phyloP scores from a whole-genome alignment of 2,329 filamentous ascomycete genomes.

The Aspergillus oerlinghausenensis region DNA sequence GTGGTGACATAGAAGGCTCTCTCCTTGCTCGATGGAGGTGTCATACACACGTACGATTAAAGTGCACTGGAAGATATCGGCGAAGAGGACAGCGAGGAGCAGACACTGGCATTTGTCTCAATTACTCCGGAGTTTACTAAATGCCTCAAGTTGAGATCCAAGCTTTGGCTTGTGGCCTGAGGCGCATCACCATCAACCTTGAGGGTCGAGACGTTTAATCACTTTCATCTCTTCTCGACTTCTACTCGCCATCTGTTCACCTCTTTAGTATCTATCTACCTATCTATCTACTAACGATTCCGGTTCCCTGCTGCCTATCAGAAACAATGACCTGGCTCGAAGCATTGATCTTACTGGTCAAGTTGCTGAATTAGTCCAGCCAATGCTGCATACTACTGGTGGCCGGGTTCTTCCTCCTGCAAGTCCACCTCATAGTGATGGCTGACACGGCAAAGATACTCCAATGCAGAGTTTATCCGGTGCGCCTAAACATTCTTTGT shows the following conservation, averaged over 20 bases:
- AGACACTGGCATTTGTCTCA: slow-evolving; percentile 1
- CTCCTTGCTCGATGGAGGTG: slow-evolving; percentile 13
- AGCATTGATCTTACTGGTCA: background rate
- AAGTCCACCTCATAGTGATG: too few species aligned
- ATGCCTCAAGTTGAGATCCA: too few species aligned
- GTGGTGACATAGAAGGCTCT: slow-evolving; percentile 25
- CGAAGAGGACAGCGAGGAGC: slow-evolving; percentile 20
- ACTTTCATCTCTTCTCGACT: background rate
- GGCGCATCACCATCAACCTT: background rate
- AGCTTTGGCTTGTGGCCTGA: too few species aligned
- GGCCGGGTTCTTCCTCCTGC: too few species aligned
- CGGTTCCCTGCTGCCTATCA: background rate
- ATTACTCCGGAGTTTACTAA: too few species aligned
- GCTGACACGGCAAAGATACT: too few species aligned
- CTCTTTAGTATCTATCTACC: too few species aligned
- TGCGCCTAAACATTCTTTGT: too few species aligned
- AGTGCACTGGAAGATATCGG: slow-evolving; percentile 29
- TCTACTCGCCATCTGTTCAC: background rate
- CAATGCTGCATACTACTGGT: background rate
- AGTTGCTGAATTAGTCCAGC: background rate
- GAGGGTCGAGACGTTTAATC: background rate
- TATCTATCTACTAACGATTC: background rate
- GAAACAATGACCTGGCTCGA: background rate
- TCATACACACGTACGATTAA: slow-evolving; percentile 25
- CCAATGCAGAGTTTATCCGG: too few species aligned